phyloP scores from a whole-genome alignment of 2,329 filamentous ascomycete genomes.

The Pezicula rhizophila region DNA sequence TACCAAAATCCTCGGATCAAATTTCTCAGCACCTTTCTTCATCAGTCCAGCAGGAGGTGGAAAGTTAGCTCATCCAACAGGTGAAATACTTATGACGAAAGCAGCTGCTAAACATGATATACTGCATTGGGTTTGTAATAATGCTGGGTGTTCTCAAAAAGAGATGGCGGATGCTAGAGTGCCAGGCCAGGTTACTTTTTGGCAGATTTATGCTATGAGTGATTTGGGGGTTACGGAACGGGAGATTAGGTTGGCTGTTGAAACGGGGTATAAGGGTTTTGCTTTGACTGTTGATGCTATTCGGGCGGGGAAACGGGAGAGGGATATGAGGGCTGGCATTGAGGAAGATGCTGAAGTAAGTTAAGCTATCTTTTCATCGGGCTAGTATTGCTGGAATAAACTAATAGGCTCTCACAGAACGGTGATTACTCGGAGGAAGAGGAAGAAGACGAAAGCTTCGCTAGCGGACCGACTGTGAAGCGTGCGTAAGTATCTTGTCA shows the following conservation, averaged over 20 bases:
- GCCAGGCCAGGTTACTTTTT: neutral
- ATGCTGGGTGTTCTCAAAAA: neutral
- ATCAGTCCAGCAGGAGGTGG: constrained; percentile 8
- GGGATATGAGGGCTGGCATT: neutral
- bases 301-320: neutral
- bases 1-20: constrained; percentile 3
- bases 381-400: neutral
- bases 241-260: neutral
- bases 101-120: constrained; percentile 6
- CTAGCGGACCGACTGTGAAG: neutral
- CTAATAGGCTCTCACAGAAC: neutral
- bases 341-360: neutral
- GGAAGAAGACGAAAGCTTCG: neutral
- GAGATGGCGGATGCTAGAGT: neutral
- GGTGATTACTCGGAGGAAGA: neutral
- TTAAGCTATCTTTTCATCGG: too few species aligned
- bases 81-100: constrained; percentile 5
- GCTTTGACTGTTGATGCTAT: neutral
- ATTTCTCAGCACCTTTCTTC: constrained; percentile 6
- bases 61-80: constrained; percentile 7
- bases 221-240: neutral
- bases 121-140: constrained; percentile 7
- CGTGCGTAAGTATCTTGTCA: neutral
- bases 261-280: neutral
- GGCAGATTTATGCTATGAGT: neutral